Base-by-base conservation (phyloP, 2,329 filamentous ascomycete species). In the Fusarium napiforme region DNA sequence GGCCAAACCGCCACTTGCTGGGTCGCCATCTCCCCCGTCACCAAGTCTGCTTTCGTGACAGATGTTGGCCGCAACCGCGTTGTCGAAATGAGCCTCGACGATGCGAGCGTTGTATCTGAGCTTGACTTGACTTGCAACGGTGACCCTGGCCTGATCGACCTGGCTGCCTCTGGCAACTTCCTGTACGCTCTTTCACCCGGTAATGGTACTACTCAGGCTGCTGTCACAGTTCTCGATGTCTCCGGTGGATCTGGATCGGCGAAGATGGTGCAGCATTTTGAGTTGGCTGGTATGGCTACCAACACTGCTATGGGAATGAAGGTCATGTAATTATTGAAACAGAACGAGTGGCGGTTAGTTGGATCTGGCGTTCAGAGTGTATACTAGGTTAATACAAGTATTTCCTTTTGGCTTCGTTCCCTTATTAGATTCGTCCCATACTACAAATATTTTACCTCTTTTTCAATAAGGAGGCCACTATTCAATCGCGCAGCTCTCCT, bases 1-100 rank as follows among this genome's bases (percentile, higher is more conserved):
- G 86, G 83, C 42, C 90, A 92, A 75, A 78, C 68, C 11, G 87
- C 88, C 3, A 90, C 87, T 0, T 92, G 89, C 78, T 92, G 90
- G 90, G 84, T 82, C 0, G 82, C 88, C 2, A 81, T 90, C 45
- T 88, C 87, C 0, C 64, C 80, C 0, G 78, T 80, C 0, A 88
- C 87, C 0, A 79, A 82, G 12, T 88, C 84, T 1, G 87, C 86
- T 0, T 92, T 89, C 65, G 87, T 92, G 7, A 87, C 89, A 0
- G 90, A 92, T 70, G 87, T 87, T 0, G 85, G 64, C 0, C 73
- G 81, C 6, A 87, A 90, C 75, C 83, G 85, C 7, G 74, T 92
- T 0, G 84, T 91, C 0, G 89, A 92, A 80, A 86, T 92, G 82
- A 86, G 85, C 46, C 50, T 85, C 1, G 63, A 76, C 0, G 84